Evolutionary conservation across 495 filamentous ascomycete genomes (phyloP).

Genomic region (Neurospora sp.): DNA sequence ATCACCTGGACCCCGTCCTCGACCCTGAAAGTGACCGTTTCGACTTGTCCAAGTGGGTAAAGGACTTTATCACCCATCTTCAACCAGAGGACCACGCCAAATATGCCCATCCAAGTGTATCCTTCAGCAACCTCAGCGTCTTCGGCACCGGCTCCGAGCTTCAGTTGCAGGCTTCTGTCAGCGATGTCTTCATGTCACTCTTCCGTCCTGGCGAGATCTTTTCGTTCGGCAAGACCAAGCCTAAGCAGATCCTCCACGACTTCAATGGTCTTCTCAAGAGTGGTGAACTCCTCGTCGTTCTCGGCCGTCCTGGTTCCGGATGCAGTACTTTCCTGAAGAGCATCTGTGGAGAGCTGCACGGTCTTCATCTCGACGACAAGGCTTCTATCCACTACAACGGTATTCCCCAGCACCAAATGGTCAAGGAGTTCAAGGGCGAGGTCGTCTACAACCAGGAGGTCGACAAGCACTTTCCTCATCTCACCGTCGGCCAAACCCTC

Average conservation of each 20-base stretch:
- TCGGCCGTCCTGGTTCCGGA: slow-evolving; percentile 50
- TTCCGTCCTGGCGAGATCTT: slow-evolving; percentile 34
- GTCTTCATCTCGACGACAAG: slow-evolving; percentile 31
- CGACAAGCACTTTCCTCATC: slow-evolving; percentile 56
- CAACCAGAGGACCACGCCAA: slow-evolving; percentile 5
- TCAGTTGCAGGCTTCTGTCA: slow-evolving; percentile 40
- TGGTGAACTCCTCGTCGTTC: slow-evolving; percentile 72
- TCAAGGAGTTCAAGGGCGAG: slow-evolving; percentile 40
- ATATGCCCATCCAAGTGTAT: slow-evolving; percentile 24
- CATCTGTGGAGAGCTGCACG: slow-evolving; percentile 35
- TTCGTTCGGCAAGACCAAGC: slow-evolving; percentile 16
- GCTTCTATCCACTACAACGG: slow-evolving; percentile 43
- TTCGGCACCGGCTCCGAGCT: slow-evolving; percentile 44
- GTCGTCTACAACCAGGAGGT: slow-evolving; percentile 33
- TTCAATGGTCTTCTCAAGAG: slow-evolving; percentile 65
- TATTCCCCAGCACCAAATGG: slow-evolving; percentile 29
- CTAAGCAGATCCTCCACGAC: slow-evolving; percentile 52
- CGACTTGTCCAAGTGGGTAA: slow-evolving; percentile 15
- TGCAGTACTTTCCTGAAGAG: slow-evolving; percentile 53
- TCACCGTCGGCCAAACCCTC: slow-evolving; percentile 58
- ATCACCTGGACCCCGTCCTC: slow-evolving; percentile 4
- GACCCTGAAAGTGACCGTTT: slow-evolving; percentile 17
- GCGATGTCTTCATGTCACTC: too few relatives aligned
- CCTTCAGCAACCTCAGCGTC: slow-evolving; percentile 44
- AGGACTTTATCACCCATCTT: slow-evolving; percentile 12